Conservation (phyloP, 2,329 filamentous ascomycete species). For the Fusarium sp. region DNA sequence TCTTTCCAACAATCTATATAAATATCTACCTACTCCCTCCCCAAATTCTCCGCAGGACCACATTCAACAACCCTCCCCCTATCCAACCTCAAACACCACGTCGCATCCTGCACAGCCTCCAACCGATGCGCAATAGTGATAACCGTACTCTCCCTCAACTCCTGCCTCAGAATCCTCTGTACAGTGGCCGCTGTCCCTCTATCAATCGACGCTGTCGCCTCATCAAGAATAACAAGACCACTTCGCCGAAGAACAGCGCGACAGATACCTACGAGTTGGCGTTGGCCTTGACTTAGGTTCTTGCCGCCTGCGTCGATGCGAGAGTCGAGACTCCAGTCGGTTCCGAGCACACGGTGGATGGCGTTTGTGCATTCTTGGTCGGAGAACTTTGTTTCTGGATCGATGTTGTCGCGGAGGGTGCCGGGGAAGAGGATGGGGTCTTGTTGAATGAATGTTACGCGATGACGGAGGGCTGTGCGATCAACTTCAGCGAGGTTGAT, state of each 20-base stretch:
- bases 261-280: constrained; percentile 70
- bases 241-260: constrained; percentile 69
- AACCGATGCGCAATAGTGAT: constrained; percentile 75
- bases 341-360: constrained; percentile 69
- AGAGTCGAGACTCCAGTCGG: constrained; percentile 60
- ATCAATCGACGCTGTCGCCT: constrained; percentile 73
- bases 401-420: constrained; percentile 72
- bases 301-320: constrained; percentile 68
- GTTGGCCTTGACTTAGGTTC: constrained; percentile 71
- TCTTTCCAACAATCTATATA: not conserved
- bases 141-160: constrained; percentile 67
- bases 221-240: constrained; percentile 71
- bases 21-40: not conserved
- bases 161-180: constrained; percentile 66
- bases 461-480: constrained; percentile 65
- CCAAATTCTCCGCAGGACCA: constrained; percentile 52
- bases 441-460: constrained; percentile 72
- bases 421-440: constrained; percentile 72
- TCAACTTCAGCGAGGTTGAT: constrained; percentile 64
- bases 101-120: constrained; percentile 69
- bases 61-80: constrained; percentile 62
- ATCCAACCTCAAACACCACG: constrained; percentile 66
- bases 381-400: constrained; percentile 70
- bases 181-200: constrained; percentile 67
- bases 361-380: constrained; percentile 62